Evolutionary conservation across 768 basidiomycete genomes (phyloP), one percentile per base, ranked within the genome.

Genomic region (Boletus sp.): DNA sequence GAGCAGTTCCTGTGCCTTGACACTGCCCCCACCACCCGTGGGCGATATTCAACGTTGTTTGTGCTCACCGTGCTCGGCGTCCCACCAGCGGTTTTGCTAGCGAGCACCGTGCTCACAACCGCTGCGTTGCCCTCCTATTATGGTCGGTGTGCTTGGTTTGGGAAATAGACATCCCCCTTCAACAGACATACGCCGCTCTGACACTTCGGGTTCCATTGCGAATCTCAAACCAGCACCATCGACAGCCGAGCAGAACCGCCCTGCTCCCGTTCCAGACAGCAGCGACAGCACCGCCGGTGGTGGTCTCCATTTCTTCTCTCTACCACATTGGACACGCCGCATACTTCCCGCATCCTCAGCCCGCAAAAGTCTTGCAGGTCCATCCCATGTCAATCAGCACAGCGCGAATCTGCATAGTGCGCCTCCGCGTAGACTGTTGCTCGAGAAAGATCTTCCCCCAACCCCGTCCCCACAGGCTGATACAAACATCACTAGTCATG

Each of bases 241-340:
- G 47, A 78, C 78, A 65, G 79, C 80, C 79, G 49, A 81, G 79
- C 29, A 78, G 75, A 30, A 81, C 76, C 70, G 73, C 24, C 28
- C 50, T 39, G 73, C 77, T n/a, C 76, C 78, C 9, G 76, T 77
- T 8, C 79, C 81, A 30, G 75, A 77, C 24, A 78, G 24, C 24
- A 33, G n/a, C 42, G 39, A 37, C 12, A 74, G 76, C 50, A 78
- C 79, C 12, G 75, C 81, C 12, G 79, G 56, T 10, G 52, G 61
- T 47, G 52, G 48, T 15, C 55, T 58, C 36, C 84, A 83, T 70
- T 83, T 89, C 72, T 83, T 89, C 70, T 84, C 87, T 24, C 71
- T 86, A 28, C 83, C 86, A 15, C 76, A 79, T 58, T 87, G 86
- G 86, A 81, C 77, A 64, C 85, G 81, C 62, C 84, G 80, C 57